A percentile compares a stretch with the other conserved stretches of the same genome.
phyloP scores from a whole-genome alignment of 2,329 filamentous ascomycete species.

The Apiospora malaysiana region DNA sequence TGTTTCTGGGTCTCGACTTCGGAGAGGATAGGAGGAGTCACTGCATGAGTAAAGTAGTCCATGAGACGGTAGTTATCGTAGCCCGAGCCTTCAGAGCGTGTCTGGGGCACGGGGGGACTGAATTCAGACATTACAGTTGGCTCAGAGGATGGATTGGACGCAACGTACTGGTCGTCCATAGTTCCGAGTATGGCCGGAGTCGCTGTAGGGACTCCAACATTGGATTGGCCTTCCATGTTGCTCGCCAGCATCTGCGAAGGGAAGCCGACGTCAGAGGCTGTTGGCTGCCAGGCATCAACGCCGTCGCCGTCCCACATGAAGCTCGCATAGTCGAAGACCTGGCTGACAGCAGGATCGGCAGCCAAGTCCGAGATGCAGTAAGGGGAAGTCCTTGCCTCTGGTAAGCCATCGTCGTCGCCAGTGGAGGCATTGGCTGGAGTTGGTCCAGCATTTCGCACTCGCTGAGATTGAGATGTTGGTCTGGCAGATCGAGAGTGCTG shows the following conservation, averaged over 20 bases:
- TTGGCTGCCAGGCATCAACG: constrained; percentile 39
- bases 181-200: background rate
- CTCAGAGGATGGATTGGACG: constrained; percentile 22
- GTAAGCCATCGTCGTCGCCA: background rate
- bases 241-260: background rate
- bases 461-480: background rate
- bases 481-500: background rate
- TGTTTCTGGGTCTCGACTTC: constrained; percentile 59
- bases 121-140: constrained; percentile 10
- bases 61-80: constrained; percentile 47
- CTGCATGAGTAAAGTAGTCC: constrained; percentile 54
- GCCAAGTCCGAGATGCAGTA: background rate
- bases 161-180: background rate
- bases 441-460: too few relatives aligned
- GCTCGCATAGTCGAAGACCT: constrained; percentile 54
- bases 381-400: background rate
- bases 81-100: constrained; percentile 30
- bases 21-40: constrained; percentile 58
- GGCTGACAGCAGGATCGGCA: constrained; percentile 39
- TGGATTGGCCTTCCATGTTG: background rate
- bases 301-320: constrained; percentile 52
- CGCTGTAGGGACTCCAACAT: background rate
- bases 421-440: background rate
- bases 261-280: constrained; percentile 7
- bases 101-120: background rate